Percentiles rank a stretch among this genome's conserved stretches.
Conservation (phyloP, 139 green algal genomes). For the Chlamydomonas incerta region DNA sequence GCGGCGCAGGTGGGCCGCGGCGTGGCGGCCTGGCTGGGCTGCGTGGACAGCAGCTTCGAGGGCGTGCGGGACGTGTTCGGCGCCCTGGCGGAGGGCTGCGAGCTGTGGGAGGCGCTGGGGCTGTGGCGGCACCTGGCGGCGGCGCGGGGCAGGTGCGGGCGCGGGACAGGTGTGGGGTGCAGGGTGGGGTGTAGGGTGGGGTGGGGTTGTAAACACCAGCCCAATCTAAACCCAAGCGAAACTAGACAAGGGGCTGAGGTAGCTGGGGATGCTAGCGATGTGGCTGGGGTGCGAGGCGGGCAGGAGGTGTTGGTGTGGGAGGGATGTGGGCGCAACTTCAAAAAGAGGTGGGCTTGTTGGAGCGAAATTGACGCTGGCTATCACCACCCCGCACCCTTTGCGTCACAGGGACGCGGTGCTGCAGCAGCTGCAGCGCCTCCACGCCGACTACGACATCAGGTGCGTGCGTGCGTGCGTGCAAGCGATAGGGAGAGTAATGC, state of each 20-base stretch:
- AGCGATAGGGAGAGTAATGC: background rate
- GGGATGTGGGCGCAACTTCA: too few relatives aligned
- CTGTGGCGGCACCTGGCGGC: background rate
- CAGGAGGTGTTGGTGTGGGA: too few relatives aligned
- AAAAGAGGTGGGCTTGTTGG: too few relatives aligned
- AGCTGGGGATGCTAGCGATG: too few relatives aligned
- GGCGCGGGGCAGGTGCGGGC: conserved; percentile 3
- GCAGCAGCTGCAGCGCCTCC: conserved; percentile 19
- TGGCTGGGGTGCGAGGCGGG: too few relatives aligned
- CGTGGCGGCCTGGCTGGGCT: conserved; percentile 32
- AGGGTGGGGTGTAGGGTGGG: background rate
- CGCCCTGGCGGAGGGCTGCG: background rate
- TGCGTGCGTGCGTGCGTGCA: background rate
- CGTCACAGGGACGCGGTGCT: conserved; percentile 4
- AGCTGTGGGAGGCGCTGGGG: conserved; percentile 37
- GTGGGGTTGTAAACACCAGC: background rate
- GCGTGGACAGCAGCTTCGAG: conserved; percentile 23
- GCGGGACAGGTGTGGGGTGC: background rate
- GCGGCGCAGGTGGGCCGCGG: conserved; percentile 23
- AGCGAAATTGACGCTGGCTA: too few relatives aligned
- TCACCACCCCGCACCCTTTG: too few relatives aligned
- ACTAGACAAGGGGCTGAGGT: too few relatives aligned
- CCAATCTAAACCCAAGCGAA: too few relatives aligned
- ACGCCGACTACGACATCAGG: conserved; percentile 42
- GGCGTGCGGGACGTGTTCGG: conserved; percentile 35